Percentiles rank a stretch among this genome's conserved stretches.
phyloP scores from a whole-genome alignment of 768 basidiomycete genomes.

The Tricholoma bakamatsutake region DNA sequence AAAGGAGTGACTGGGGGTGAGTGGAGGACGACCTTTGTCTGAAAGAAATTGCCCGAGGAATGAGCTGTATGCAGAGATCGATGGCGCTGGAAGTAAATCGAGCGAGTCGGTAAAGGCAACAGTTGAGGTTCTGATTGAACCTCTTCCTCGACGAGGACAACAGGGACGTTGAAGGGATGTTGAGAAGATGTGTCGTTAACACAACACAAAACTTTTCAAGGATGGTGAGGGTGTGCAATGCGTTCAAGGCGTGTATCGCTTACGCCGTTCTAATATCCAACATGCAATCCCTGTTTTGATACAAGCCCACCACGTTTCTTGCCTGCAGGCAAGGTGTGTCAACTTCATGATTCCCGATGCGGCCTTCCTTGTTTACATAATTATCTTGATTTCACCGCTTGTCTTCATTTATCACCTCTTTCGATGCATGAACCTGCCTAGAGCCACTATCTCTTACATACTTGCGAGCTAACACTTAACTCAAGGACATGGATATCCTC shows the following conservation, averaged over 20 bases:
- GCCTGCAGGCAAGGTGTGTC: slow-evolving; percentile 65
- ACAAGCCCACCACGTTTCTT: slow-evolving; percentile 61
- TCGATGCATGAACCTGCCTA: background rate
- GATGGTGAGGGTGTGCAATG: slow-evolving; percentile 38
- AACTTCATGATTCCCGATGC: slow-evolving; percentile 23
- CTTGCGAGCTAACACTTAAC: background rate
- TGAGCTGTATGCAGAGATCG: slow-evolving; percentile 5
- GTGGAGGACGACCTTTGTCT: slow-evolving; percentile 21
- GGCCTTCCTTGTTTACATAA: background rate
- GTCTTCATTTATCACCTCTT: background rate
- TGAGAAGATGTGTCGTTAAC: slow-evolving; percentile 39
- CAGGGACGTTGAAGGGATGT: slow-evolving; percentile 24
- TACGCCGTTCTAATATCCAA: slow-evolving; percentile 36
- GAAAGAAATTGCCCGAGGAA: background rate
- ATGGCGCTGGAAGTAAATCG: slow-evolving; percentile 50
- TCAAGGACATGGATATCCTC: background rate
- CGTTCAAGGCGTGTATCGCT: slow-evolving; percentile 49
- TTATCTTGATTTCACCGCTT: background rate
- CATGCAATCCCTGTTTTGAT: slow-evolving; percentile 52
- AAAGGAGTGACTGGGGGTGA: slow-evolving; percentile 49
- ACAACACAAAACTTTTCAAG: slow-evolving; percentile 48
- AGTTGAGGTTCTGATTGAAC: slow-evolving; percentile 26
- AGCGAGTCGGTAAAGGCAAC: slow-evolving; percentile 29
- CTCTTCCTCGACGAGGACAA: slow-evolving; percentile 28
- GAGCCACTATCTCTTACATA: background rate